Conservation (phyloP, 352 stramenopile species). For the Stramenopiles sp. region DNA sequence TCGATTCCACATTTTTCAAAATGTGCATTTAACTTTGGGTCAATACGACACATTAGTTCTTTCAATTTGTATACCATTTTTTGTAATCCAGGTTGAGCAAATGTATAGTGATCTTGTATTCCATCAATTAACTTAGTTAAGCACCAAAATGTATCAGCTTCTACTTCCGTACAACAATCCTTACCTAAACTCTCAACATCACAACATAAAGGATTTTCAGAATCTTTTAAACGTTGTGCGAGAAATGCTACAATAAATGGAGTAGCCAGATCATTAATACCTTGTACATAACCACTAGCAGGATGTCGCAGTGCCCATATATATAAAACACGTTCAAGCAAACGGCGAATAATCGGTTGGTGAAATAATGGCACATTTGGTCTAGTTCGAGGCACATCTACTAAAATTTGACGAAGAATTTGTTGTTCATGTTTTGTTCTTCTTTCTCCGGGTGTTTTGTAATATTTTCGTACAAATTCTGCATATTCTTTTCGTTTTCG, state of each 20-base stretch:
- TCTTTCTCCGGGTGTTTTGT: conserved; percentile 32
- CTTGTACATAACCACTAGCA: conserved; percentile 77
- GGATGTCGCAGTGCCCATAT: conserved; percentile 94
- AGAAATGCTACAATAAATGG: conserved; percentile 81
- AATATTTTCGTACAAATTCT: conserved; percentile 62
- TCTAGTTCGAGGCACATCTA: conserved; percentile 90
- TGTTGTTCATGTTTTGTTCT: conserved; percentile 75
- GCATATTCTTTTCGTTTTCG: conserved; percentile 80
- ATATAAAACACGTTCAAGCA: conserved; percentile 81
- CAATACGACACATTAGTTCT: conserved; percentile 77
- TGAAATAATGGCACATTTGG: conserved; percentile 82
- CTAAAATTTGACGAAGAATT: conserved; percentile 60
- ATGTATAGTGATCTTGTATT: conserved; percentile 97
- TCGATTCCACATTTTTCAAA: conserved; percentile 51
- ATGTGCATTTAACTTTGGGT: conserved; percentile 65
- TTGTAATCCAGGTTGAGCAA: conserved; percentile 82
- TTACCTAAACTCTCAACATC: conserved; percentile 29
- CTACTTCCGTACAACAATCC: conserved; percentile 24
- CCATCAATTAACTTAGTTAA: conserved; percentile 85
- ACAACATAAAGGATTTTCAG: conserved; percentile 23
- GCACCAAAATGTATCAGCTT: conserved; percentile 95
- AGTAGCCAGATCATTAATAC: conserved; percentile 94
- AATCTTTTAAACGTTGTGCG: conserved; percentile 11
- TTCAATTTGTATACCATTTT: conserved; percentile 86
- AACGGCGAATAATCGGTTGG: conserved; percentile 46